Conservation (phyloP, 208 protist species). For the Trypanosoma rangeli region DNA sequence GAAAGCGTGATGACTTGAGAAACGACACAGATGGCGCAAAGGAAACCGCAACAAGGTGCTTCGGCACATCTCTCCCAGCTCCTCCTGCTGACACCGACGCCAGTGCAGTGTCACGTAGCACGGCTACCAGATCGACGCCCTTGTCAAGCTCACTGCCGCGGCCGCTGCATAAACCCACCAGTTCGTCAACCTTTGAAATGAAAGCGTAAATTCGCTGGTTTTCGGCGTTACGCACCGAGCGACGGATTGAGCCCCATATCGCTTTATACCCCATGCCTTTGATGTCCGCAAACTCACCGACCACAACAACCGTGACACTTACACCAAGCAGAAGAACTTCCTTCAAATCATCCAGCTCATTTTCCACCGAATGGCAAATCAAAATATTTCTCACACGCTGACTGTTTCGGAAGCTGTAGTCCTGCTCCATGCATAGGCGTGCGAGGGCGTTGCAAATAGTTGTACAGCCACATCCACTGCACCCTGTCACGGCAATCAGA, state of each 20-base stretch:
- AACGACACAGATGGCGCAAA: conserved; percentile 28
- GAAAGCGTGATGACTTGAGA: conserved; percentile 13
- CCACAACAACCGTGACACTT: conserved; percentile 37
- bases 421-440: conserved; percentile 4
- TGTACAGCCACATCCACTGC: conserved; percentile 31
- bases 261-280: conserved; percentile 31
- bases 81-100: background rate
- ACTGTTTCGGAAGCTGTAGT: conserved; percentile 16
- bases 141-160: background rate
- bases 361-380: conserved; percentile 27
- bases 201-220: conserved; percentile 37
- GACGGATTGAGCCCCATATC: conserved; percentile 30
- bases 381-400: conserved; percentile 27
- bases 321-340: conserved; percentile 32
- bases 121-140: conserved; percentile 1
- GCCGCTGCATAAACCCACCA: conserved; percentile 15
- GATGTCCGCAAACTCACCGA: conserved; percentile 48
- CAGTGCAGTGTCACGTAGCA: conserved; percentile 12
- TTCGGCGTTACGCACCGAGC: conserved; percentile 13
- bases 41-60: conserved; percentile 20
- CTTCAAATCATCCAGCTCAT: conserved; percentile 33
- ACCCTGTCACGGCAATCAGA: conserved; percentile 30
- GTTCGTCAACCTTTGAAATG: conserved; percentile 60
- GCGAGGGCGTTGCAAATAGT: conserved; percentile 30
- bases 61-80: background rate